These are phyloP conservation scores for Pythium volutum DNA, from an alignment of 352 stramenopile species.

Conservation along the genomic window DNA sequence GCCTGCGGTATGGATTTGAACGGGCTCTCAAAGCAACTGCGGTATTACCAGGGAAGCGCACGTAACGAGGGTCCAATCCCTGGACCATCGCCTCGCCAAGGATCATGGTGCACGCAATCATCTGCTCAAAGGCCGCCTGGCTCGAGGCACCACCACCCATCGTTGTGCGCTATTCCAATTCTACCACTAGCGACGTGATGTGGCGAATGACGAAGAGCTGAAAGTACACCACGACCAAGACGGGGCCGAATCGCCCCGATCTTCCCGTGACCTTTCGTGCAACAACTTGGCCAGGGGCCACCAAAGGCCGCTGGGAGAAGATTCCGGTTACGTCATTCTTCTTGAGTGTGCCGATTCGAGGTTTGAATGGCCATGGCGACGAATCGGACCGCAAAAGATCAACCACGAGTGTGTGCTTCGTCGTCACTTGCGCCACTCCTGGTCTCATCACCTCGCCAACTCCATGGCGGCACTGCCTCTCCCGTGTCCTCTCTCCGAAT, in stretches of 20 bases:
- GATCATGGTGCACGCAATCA: slow-evolving; percentile 85
- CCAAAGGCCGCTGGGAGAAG: not conserved
- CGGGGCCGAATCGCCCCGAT: not conserved
- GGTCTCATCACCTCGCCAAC: not conserved
- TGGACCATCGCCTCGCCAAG: slow-evolving; percentile 81
- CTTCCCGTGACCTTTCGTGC: not conserved
- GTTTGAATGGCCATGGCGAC: not conserved
- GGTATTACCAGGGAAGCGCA: slow-evolving; percentile 76
- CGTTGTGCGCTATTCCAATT: not conserved
- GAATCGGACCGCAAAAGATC: not conserved
- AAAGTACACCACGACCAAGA: not conserved
- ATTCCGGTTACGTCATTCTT: not conserved
- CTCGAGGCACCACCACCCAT: slow-evolving; percentile 76
- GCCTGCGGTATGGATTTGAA: too few relatives aligned
- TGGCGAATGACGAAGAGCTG: not conserved
- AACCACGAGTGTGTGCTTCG: not conserved
- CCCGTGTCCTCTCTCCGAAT: not conserved
- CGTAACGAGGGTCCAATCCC: slow-evolving; percentile 70
- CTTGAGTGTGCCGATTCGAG: not conserved
- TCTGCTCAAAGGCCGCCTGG: slow-evolving; percentile 71
- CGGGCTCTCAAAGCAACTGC: too few relatives aligned
- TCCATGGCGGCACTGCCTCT: not conserved
- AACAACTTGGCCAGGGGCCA: not conserved
- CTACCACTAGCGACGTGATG: not conserved
- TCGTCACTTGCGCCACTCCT: not conserved